These are phyloP conservation scores for Chalciporus chontae DNA, from an alignment of 768 basidiomycete species.

Conservation along the genomic window DNA sequence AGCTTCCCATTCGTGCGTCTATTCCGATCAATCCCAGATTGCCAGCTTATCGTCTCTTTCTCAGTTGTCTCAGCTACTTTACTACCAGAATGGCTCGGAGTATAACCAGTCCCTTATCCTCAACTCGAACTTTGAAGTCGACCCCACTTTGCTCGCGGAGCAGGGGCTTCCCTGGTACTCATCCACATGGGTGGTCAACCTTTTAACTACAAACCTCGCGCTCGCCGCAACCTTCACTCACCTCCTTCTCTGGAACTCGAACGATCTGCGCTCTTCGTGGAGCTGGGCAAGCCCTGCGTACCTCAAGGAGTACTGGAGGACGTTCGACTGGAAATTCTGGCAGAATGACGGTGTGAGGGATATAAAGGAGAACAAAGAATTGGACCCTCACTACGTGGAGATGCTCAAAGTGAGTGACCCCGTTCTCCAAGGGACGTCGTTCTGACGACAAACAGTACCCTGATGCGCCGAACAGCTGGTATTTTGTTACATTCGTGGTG, in stretches of 20 bases:
- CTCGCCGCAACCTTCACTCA: constrained; percentile 50
- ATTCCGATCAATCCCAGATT: constrained; percentile 16
- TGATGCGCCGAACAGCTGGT: constrained; percentile 37
- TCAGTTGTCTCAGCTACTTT: constrained; percentile 47
- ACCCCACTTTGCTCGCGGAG: constrained; percentile 43
- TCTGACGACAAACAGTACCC: constrained; percentile 27
- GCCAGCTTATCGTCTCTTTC: neutral
- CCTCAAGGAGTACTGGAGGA: constrained; percentile 25
- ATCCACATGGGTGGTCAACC: constrained; percentile 21
- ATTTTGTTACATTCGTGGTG: constrained; percentile 22
- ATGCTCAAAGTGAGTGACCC: constrained; percentile 39
- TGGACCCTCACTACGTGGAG: constrained; percentile 52
- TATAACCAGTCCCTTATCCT: constrained; percentile 56
- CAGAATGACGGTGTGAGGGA: constrained; percentile 17
- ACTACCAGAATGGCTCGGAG: constrained; percentile 47
- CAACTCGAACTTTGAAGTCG: constrained; percentile 48
- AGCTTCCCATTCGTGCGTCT: constrained; percentile 55
- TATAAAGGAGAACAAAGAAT: constrained; percentile 37
- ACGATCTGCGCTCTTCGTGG: constrained; percentile 48
- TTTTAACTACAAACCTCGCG: constrained; percentile 21
- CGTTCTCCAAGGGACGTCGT: constrained; percentile 7
- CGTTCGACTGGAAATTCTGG: constrained; percentile 38
- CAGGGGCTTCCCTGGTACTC: constrained; percentile 35
- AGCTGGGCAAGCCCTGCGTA: constrained; percentile 38
- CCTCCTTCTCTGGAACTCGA: constrained; percentile 49